These are phyloP conservation scores for Lagenaria siceraria DNA, from an alignment of 306 rosid species.

Conservation along the genomic window DNA sequence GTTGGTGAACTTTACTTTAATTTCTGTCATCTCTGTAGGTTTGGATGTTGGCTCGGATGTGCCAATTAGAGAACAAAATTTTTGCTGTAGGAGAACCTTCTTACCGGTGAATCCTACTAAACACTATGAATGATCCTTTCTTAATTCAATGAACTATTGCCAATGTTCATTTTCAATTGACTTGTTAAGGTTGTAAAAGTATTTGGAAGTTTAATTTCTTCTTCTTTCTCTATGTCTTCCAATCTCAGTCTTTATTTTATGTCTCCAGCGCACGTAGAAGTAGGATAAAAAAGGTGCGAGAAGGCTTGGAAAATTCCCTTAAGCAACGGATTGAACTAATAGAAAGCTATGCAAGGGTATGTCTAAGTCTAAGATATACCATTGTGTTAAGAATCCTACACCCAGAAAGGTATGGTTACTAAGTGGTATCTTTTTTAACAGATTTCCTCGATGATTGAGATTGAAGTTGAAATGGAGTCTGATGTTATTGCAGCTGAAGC, in stretches of 20 bases:
- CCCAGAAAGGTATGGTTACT: neutral
- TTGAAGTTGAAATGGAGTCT: slow-evolving; percentile 88
- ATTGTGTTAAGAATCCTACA: neutral
- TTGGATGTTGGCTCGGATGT: slow-evolving; percentile 97
- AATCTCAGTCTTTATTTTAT: neutral
- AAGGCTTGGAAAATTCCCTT: slow-evolving; percentile 72
- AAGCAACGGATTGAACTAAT: slow-evolving; percentile 69
- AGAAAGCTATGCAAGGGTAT: slow-evolving; percentile 85
- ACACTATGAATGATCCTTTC: slow-evolving; percentile 1
- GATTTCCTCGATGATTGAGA: slow-evolving; percentile 95
- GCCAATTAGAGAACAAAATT: slow-evolving; percentile 94
- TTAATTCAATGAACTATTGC: slow-evolving; percentile 3
- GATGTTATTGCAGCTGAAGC: slow-evolving; percentile 89
- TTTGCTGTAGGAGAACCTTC: slow-evolving; percentile 88
- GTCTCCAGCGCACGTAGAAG: slow-evolving; percentile 50
- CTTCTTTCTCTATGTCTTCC: neutral
- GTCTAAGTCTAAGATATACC: slow-evolving; percentile 16
- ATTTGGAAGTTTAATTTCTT: neutral
- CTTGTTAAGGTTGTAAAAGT: neutral
- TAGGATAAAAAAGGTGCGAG: slow-evolving; percentile 70
- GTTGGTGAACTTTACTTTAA: neutral
- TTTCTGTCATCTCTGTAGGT: slow-evolving; percentile 34
- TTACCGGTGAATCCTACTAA: slow-evolving; percentile 49
- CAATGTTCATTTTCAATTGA: slow-evolving; percentile 4
- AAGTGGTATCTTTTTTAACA: slow-evolving; percentile 8